Evolutionary conservation across 2,329 filamentous ascomycete species (phyloP).

Genomic region (Claviceps arundinis): DNA sequence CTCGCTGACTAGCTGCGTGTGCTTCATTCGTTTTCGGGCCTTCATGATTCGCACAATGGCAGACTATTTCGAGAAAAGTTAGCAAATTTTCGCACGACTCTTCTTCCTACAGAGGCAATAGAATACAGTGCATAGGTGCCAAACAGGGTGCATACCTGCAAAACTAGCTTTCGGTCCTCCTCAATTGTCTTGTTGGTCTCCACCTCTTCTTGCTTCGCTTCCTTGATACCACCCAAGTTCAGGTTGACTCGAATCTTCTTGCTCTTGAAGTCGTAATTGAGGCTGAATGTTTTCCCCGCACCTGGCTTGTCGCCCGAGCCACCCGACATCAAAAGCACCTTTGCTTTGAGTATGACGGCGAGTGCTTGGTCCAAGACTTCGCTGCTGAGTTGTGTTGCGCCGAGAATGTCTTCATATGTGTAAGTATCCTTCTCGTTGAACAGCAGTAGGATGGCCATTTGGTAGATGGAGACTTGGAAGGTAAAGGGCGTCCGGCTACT

Average conservation of each 20-base stretch:
- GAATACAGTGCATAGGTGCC: no score
- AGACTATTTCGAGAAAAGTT: constrained; percentile 43
- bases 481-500: constrained; percentile 82
- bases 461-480: constrained; percentile 93
- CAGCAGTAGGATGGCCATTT: constrained; percentile 89
- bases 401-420: constrained; percentile 76
- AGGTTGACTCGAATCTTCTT: constrained; percentile 98
- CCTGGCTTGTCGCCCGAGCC: constrained; percentile 59
- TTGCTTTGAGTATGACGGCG: constrained; percentile 81
- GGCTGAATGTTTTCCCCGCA: constrained; percentile 62
- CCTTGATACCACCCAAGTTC: constrained; percentile 87
- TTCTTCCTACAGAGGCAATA: no score
- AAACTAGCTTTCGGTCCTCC: constrained; percentile 88
- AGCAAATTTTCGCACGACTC: not conserved
- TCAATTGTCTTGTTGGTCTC: constrained; percentile 99
- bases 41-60: constrained; percentile 99
- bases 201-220: constrained; percentile 89
- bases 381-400: constrained; percentile 62
- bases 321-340: constrained; percentile 62
- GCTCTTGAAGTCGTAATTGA: constrained; percentile 94
- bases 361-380: constrained; percentile 82
- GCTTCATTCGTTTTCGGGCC: constrained; percentile 61
- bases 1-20: constrained; percentile 65
- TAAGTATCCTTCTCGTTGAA: constrained; percentile 87
- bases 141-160: constrained; percentile 57